A percentile compares a stretch with the other conserved stretches of the same genome.
These are phyloP conservation scores for Rhodomyrtus psidioides DNA, from an alignment of 441 rosid species.

Conservation along the genomic window DNA sequence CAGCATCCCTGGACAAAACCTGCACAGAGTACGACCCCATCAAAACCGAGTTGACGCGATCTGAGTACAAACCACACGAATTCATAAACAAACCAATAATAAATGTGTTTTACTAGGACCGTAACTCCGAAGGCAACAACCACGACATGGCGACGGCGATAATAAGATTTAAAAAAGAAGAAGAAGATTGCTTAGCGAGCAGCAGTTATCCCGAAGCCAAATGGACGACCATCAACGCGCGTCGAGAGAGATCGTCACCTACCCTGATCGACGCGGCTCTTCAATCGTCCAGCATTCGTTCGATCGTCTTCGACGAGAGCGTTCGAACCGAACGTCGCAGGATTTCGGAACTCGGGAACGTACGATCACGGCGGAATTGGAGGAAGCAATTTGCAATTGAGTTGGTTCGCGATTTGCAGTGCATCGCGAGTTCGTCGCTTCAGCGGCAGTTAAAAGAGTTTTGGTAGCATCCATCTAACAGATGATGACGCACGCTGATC, in stretches of 20 bases:
- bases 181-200: not conserved
- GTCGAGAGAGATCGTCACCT: not conserved
- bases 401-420: not conserved
- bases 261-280: not conserved
- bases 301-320: not conserved
- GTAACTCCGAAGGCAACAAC: not conserved
- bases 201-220: not conserved
- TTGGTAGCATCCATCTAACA: not conserved
- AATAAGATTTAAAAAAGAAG: not conserved
- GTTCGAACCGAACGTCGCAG: not conserved
- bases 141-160: not conserved
- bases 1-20: not conserved
- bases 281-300: not conserved
- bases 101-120: not conserved
- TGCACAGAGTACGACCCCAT: not conserved
- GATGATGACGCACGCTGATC: not conserved
- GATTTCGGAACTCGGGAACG: not conserved
- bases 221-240: not conserved
- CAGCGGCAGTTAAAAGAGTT: not conserved
- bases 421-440: too few species aligned
- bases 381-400: not conserved
- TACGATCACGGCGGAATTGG: not conserved
- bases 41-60: not conserved
- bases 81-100: not conserved
- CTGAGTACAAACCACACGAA: not conserved